Percentiles rank a stretch among this genome's conserved stretches.
Evolutionary conservation across 2,329 filamentous ascomycete genomes (phyloP).

Genomic region (Septoria linicola): DNA sequence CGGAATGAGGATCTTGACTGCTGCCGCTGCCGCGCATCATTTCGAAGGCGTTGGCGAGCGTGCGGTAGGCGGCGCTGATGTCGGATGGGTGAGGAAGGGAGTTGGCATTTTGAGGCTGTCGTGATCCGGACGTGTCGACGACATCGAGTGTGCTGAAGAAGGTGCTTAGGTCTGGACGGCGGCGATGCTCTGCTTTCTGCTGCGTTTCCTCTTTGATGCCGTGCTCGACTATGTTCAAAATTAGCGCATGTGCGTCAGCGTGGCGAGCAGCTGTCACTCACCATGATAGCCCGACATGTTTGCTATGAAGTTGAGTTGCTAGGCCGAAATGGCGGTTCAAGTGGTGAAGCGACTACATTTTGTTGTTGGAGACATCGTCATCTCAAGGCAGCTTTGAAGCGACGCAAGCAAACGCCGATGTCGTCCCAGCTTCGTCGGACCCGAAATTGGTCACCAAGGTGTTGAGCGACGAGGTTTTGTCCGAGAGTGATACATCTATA

Average conservation of each 20-base stretch:
- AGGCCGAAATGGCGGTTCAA: too few species aligned
- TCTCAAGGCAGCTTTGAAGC: too few species aligned
- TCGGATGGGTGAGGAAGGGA: constrained; percentile 61
- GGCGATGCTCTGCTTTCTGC: constrained; percentile 34
- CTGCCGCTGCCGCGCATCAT: constrained; percentile 49
- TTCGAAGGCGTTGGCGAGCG: constrained; percentile 61
- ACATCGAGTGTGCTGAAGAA: constrained; percentile 65
- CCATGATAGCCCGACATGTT: constrained; percentile 11
- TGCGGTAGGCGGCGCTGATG: constrained; percentile 56
- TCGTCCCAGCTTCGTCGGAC: too few species aligned
- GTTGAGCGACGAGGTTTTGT: too few species aligned
- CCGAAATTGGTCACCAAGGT: too few species aligned
- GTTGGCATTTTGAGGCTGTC: constrained; percentile 53
- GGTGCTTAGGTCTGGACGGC: constrained; percentile 63
- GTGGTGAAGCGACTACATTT: too few species aligned
- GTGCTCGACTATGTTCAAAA: constrained; percentile 1
- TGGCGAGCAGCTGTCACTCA: too few species aligned
- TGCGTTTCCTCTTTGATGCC: constrained; percentile 10
- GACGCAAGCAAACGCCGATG: too few species aligned
- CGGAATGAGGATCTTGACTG: constrained; percentile 28
- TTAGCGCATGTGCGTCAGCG: not conserved
- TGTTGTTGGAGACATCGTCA: too few species aligned
- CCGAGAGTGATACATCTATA: too few species aligned
- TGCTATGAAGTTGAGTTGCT: too few species aligned
- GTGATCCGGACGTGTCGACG: constrained; percentile 53